Evolutionary conservation across 176 grass and related monocot species (phyloP), one percentile per base, ranked within the genome.

Genomic region (Chloris gayana): DNA sequence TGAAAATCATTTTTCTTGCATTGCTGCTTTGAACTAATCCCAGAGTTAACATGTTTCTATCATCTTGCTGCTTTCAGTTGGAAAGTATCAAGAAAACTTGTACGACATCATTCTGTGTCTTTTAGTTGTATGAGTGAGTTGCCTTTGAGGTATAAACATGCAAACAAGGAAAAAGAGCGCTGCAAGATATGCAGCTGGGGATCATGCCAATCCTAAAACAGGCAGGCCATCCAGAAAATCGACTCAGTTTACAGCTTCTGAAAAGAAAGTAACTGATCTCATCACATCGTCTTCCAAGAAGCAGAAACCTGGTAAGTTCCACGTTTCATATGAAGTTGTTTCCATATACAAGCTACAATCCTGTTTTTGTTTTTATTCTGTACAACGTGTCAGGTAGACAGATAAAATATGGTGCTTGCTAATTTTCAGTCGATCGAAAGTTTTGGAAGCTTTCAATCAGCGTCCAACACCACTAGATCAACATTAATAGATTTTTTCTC

Each of bases 231-330:
- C 86, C 30, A 91, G 89, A 88, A 90, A 74, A 85, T 41, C 70
- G 9, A 77, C 67, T 72, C 80, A 88, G 68, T 76, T 66, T n/a
- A 26, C 81, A 77, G 69, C 58, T 44, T 49, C 75, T 87, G 88
- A 95, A 53, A 95, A 93, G 84, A 98, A 95, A 88, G 92, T 98
- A 78, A 74, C 89, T 50, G 96, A 95, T 79, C 74, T 98, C 33
- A 98, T 98, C 22, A 88, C 96, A 17, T 95, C 95, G 84, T 98
- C 96, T 70, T 85, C 88, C 29, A 98, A 91, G 74, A 98, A 95
- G 53, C 83, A 91, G 65, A 99, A 90, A 69, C 82, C 88, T 64
- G 84, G 96, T 98, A 91, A 14, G 34, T 69, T 73, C 59, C 15
- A 47, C 34, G 30, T 73, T 38, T 72, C 19, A 29, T 84, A 53